phyloP scores from a whole-genome alignment of 2,329 filamentous ascomycete species.

The Cordyceps tenuipes region DNA sequence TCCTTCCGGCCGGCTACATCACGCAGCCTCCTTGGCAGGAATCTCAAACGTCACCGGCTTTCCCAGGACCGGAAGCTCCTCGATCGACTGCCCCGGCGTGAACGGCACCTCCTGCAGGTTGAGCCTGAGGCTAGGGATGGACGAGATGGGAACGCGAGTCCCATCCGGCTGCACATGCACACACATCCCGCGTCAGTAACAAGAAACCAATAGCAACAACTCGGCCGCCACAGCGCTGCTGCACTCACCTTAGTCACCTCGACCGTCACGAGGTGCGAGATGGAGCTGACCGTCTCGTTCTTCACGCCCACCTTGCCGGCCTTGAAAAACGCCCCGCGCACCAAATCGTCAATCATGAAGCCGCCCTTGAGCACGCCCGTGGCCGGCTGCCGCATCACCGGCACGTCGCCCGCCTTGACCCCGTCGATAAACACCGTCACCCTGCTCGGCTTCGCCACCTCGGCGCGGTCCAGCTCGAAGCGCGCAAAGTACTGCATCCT shows the following conservation, averaged over 20 bases:
- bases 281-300: neutral
- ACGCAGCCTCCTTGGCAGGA: neutral
- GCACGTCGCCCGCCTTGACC: constrained; percentile 14
- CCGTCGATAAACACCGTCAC: constrained; percentile 15
- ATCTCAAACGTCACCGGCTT: neutral
- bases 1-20: too few species aligned
- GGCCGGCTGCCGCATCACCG: constrained; percentile 14
- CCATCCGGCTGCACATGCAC: neutral
- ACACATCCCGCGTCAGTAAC: neutral
- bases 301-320: too few species aligned
- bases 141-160: neutral
- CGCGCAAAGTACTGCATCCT: constrained; percentile 13
- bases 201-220: too few species aligned
- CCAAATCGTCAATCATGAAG: constrained; percentile 44
- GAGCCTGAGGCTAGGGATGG: neutral
- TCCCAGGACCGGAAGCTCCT: neutral
- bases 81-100: neutral
- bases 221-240: too few species aligned
- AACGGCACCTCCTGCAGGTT: neutral
- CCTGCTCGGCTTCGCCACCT: constrained; percentile 16
- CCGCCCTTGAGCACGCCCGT: constrained; percentile 12
- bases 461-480: constrained; percentile 14
- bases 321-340: constrained; percentile 44
- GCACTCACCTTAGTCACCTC: neutral
- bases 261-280: neutral